These are phyloP conservation scores for Phlebopus sp. DNA, from an alignment of 1,284 basidiomycete genomes.

Conservation along the genomic window DNA sequence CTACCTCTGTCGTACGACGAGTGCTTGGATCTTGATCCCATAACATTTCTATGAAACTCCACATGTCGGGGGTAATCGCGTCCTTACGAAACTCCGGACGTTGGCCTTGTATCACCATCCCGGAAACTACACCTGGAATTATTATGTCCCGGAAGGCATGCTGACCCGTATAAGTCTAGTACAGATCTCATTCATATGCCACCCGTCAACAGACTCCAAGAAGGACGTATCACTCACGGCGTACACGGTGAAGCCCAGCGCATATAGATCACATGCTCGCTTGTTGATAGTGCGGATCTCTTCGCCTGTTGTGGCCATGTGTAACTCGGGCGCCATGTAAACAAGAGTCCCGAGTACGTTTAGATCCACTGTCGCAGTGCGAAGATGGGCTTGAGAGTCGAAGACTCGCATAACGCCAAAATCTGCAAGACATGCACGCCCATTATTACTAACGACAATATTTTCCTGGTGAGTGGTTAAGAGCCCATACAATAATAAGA, in stretches of 20 bases:
- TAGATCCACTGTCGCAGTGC: slow-evolving; percentile 10
- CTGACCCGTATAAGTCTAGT: slow-evolving; percentile 19
- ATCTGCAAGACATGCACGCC: slow-evolving; percentile 27
- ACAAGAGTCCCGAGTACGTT: slow-evolving; percentile 14
- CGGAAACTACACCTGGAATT: background rate
- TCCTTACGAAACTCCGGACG: slow-evolving; percentile 13
- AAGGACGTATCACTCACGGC: slow-evolving; percentile 15
- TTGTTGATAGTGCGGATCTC: slow-evolving; percentile 19
- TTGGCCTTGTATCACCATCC: background rate
- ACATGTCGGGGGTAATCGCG: slow-evolving; percentile 23
- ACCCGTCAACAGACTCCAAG: background rate
- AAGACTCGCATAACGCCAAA: slow-evolving; percentile 27
- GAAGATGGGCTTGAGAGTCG: slow-evolving; percentile 14
- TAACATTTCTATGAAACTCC: slow-evolving; percentile 26
- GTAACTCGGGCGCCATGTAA: slow-evolving; percentile 27
- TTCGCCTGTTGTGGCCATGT: slow-evolving; percentile 5
- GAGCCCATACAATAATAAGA: background rate
- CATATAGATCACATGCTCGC: slow-evolving; percentile 29
- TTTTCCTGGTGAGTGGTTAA: slow-evolving; percentile 19
- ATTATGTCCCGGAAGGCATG: slow-evolving; percentile 14
- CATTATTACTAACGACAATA: slow-evolving; percentile 23
- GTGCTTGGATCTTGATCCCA: slow-evolving; percentile 7
- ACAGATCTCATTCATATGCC: background rate
- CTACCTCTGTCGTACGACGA: slow-evolving; percentile 22
- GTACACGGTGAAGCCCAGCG: slow-evolving; percentile 29